Evolutionary conservation across 75 land plant genomes (phyloP).

Genomic region (Picea sitchensis): DNA sequence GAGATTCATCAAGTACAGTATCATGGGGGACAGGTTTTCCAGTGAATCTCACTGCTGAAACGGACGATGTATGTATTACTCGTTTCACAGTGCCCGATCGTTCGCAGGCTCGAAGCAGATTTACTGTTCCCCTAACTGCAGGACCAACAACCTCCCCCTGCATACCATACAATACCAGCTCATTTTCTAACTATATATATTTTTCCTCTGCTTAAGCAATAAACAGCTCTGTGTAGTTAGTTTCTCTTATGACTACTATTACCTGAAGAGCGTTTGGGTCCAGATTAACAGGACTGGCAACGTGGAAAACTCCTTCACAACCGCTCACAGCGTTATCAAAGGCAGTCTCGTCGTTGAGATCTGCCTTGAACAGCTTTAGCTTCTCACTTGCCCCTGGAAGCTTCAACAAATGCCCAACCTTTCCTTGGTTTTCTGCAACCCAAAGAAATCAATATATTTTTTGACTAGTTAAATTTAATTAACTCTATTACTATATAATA

Average conservation of each 20-base stretch:
- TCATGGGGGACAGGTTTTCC: slow-evolving; percentile 9
- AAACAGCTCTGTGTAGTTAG: background rate
- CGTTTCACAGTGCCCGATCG: slow-evolving; percentile 2
- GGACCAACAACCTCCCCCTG: background rate
- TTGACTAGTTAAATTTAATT: background rate
- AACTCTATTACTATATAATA: too few species aligned
- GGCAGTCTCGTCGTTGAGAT: slow-evolving; percentile 28
- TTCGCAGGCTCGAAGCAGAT: background rate
- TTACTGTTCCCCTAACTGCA: background rate
- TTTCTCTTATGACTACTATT: background rate
- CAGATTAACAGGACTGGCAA: slow-evolving; percentile 33
- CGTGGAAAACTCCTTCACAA: slow-evolving; percentile 39
- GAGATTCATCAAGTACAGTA: slow-evolving; percentile 14
- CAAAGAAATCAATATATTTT: slow-evolving; percentile 9
- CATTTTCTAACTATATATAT: background rate
- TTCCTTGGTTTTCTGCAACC: slow-evolving; percentile 23
- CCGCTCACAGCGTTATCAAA: slow-evolving; percentile 30
- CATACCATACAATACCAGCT: background rate
- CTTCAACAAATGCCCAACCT: slow-evolving; percentile 25
- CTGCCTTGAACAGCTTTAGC: slow-evolving; percentile 31
- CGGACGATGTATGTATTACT: background rate
- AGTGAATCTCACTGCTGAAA: background rate
- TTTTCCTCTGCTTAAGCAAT: background rate
- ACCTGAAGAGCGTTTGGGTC: slow-evolving; percentile 21
- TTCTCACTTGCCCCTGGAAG: slow-evolving; percentile 38